phyloP scores from a whole-genome alignment of 2,329 filamentous ascomycete genomes.

The Sporothrix pseudoabietina region DNA sequence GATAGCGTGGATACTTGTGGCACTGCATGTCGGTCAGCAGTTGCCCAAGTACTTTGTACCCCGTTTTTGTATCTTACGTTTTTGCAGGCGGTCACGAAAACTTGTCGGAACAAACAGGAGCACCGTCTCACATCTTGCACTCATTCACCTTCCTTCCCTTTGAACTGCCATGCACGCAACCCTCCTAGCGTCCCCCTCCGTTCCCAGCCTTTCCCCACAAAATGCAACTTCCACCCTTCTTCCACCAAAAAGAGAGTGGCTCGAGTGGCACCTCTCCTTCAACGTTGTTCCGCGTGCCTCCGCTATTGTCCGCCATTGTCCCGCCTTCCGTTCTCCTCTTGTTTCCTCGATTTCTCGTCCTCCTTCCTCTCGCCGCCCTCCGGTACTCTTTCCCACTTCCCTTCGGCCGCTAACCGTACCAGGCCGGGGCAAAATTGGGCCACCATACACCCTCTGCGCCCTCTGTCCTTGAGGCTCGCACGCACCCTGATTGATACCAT shows the following conservation, averaged over 20 bases:
- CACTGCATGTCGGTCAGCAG: not conserved
- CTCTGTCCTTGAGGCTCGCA: not conserved
- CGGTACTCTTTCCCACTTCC: conserved; percentile 25
- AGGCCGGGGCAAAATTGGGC: conserved; percentile 15
- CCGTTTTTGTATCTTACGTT: not conserved
- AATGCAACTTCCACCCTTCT: conserved; percentile 22
- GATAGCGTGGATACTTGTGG: conserved; percentile 20
- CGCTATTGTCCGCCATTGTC: not conserved
- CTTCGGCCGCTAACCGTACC: conserved; percentile 27
- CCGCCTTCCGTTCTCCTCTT: conserved; percentile 4
- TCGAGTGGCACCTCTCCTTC: not conserved
- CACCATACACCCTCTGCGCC: not conserved
- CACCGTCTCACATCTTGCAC: not conserved
- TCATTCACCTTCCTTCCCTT: not conserved
- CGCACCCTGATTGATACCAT: not conserved
- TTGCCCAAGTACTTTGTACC: not conserved
- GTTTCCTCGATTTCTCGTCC: not conserved
- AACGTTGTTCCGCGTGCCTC: not conserved
- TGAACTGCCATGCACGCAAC: conserved; percentile 12
- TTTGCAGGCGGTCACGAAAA: conserved; percentile 20
- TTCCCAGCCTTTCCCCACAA: conserved; percentile 27
- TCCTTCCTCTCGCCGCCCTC: conserved; percentile 6
- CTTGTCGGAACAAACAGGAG: conserved; percentile 25
- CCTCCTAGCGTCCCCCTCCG: not conserved
- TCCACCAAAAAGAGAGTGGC: not conserved